phyloP scores from a whole-genome alignment of 164 flowering plant genomes.

The Amborella trichopoda region DNA sequence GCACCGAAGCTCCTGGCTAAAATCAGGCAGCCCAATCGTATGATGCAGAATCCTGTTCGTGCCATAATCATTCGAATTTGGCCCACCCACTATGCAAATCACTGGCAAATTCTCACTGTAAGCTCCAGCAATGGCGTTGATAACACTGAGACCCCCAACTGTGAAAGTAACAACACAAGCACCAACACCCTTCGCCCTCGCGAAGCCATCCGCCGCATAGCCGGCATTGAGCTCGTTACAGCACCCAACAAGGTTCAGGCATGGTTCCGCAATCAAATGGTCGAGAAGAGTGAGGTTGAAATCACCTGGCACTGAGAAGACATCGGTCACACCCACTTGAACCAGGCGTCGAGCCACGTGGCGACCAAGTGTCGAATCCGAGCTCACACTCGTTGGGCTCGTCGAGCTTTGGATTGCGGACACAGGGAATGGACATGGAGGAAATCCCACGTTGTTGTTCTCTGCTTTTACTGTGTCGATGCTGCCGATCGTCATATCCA shows the following conservation, averaged over 20 bases:
- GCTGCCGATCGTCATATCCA: slow-evolving; percentile 10
- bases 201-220: slow-evolving; percentile 92
- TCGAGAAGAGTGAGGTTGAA: slow-evolving; percentile 84
- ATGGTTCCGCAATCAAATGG: slow-evolving; percentile 72
- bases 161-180: slow-evolving; percentile 93
- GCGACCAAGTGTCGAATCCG: slow-evolving; percentile 67
- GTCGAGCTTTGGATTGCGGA: slow-evolving; percentile 11
- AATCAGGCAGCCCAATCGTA: slow-evolving; percentile 80
- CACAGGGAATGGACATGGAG: slow-evolving; percentile 8
- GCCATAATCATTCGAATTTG: slow-evolving; percentile 84
- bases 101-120: slow-evolving; percentile 80
- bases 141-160: slow-evolving; percentile 82
- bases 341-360: slow-evolving; percentile 87
- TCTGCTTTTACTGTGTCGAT: slow-evolving; percentile 2
- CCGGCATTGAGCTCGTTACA: slow-evolving; percentile 98
- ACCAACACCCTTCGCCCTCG: slow-evolving; percentile 72
- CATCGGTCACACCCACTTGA: slow-evolving; percentile 56
- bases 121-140: slow-evolving; percentile 94
- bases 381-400: slow-evolving; percentile 5
- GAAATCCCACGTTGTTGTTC: slow-evolving; percentile 9
- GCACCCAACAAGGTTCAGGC: slow-evolving; percentile 63
- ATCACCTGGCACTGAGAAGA: slow-evolving; percentile 91
- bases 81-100: slow-evolving; percentile 80
- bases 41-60: slow-evolving; percentile 77
- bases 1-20: slow-evolving; percentile 65